Evolutionary conservation across 345 rosid species (phyloP).

Genomic region (Eucalyptus pumila): DNA sequence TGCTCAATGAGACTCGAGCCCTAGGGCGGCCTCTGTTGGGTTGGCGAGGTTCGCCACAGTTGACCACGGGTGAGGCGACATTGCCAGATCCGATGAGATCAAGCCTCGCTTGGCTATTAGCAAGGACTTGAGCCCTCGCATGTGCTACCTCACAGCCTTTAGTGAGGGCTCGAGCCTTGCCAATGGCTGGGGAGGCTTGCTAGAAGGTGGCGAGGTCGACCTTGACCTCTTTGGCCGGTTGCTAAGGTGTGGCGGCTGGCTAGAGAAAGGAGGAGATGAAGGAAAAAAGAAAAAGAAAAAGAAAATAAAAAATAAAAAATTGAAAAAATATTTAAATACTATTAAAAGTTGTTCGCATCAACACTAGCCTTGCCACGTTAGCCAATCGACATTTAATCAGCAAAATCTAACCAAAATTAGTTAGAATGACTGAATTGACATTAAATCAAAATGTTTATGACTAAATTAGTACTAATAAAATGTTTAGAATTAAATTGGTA

Average conservation of each 20-base stretch:
- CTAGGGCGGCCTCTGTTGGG: too few relatives aligned
- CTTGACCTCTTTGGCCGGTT: too few relatives aligned
- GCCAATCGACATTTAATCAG: accelerated
- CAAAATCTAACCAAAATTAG: accelerated
- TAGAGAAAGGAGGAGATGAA: accelerated
- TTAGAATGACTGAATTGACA: accelerated
- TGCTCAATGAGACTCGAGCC: accelerated
- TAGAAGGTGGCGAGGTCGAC: accelerated
- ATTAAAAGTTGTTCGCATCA: accelerated
- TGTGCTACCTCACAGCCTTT: accelerated
- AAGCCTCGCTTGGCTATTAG: accelerated
- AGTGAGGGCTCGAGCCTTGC: accelerated
- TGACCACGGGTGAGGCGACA: too few relatives aligned
- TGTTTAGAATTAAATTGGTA: too few relatives aligned
- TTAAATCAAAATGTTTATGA: too few relatives aligned
- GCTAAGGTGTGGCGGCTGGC: accelerated
- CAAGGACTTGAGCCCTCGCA: too few relatives aligned
- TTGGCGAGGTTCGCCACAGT: accelerated
- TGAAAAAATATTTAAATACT: accelerated
- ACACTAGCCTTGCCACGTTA: accelerated
- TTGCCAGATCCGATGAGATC: accelerated
- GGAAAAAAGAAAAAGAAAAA: too few relatives aligned
- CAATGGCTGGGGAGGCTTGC: too few relatives aligned
- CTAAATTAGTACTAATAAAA: too few relatives aligned
- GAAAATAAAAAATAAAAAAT: accelerated